These are phyloP conservation scores for Fragilariopsis cylindrus DNA, from an alignment of 108 stramenopile species.

Conservation along the genomic window DNA sequence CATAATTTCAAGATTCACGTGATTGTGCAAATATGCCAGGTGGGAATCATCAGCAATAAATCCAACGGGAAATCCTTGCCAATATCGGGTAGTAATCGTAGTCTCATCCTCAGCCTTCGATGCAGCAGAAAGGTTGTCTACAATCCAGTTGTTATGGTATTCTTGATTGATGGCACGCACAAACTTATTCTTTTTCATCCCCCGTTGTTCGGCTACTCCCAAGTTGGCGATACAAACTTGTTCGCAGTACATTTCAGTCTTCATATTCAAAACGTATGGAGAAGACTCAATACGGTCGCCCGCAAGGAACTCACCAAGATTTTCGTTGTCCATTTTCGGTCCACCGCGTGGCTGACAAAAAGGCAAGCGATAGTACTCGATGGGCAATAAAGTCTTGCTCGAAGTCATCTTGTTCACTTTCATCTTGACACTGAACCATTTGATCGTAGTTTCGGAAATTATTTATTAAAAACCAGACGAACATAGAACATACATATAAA, in stretches of 20 bases:
- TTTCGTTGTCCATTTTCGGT: conserved; percentile 86
- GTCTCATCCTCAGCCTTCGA: conserved; percentile 72
- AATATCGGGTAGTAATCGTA: conserved; percentile 76
- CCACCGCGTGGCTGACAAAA: conserved; percentile 92
- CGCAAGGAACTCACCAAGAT: conserved; percentile 97
- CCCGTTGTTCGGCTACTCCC: conserved; percentile 64
- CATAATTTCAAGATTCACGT: conserved; percentile 92
- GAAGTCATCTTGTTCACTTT: conserved; percentile 93
- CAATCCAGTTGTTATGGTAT: conserved; percentile 98
- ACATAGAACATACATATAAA: conserved; percentile 8
- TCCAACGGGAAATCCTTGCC: conserved; percentile 96
- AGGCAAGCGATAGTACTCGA: conserved; percentile 95
- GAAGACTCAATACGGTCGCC: conserved; percentile 98
- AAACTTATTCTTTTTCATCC: conserved; percentile 76
- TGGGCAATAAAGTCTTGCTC: conserved; percentile 86
- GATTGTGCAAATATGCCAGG: conserved; percentile 92
- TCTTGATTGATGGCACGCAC: conserved; percentile 89
- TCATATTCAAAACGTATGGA: conserved; percentile 95
- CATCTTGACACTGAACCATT: conserved; percentile 70
- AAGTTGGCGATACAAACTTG: conserved; percentile 87
- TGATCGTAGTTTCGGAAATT: neutral
- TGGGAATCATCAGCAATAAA: conserved; percentile 63
- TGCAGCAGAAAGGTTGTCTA: conserved; percentile 95
- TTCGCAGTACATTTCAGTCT: conserved; percentile 91
- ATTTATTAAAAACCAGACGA: neutral